These are phyloP conservation scores for Limnanthes douglasii DNA, from an alignment of 345 rosid species.

Conservation along the genomic window DNA sequence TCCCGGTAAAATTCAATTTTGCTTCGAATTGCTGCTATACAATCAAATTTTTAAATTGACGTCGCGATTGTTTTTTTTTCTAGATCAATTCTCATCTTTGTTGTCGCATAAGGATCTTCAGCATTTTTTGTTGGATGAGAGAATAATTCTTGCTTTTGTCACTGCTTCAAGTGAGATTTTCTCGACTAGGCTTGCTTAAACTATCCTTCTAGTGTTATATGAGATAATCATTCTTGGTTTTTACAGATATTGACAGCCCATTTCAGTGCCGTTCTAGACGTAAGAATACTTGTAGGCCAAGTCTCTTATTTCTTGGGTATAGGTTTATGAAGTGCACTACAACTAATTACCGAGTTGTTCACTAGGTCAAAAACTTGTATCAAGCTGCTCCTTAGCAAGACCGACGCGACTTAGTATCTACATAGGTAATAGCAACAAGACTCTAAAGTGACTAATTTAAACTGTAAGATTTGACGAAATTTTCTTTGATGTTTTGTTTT, in stretches of 20 bases:
- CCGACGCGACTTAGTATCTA: constrained; percentile 23
- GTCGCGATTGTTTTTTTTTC: constrained; percentile 2
- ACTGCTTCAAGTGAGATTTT: constrained; percentile 43
- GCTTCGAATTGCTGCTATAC: background rate
- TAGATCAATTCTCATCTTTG: constrained; percentile 29
- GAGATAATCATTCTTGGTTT: background rate
- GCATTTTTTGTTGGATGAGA: constrained; percentile 54
- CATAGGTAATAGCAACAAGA: constrained; percentile 21
- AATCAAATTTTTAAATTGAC: background rate
- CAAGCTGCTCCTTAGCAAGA: constrained; percentile 48
- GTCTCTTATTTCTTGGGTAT: background rate
- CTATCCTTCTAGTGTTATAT: background rate
- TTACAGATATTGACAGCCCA: constrained; percentile 26
- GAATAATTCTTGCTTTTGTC: constrained; percentile 58
- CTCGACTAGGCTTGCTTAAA: background rate
- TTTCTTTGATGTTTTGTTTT: background rate
- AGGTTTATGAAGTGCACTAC: background rate
- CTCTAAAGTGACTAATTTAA: background rate
- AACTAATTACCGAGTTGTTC: background rate
- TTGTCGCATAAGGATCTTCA: constrained; percentile 44
- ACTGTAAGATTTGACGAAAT: background rate
- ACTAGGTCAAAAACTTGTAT: constrained; percentile 44
- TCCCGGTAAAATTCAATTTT: constrained; percentile 33
- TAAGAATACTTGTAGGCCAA: constrained; percentile 6
- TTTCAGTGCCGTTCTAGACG: constrained; percentile 39